phyloP scores from a whole-genome alignment of 257 asterid genomes.

The Penstemon davidsonii region DNA sequence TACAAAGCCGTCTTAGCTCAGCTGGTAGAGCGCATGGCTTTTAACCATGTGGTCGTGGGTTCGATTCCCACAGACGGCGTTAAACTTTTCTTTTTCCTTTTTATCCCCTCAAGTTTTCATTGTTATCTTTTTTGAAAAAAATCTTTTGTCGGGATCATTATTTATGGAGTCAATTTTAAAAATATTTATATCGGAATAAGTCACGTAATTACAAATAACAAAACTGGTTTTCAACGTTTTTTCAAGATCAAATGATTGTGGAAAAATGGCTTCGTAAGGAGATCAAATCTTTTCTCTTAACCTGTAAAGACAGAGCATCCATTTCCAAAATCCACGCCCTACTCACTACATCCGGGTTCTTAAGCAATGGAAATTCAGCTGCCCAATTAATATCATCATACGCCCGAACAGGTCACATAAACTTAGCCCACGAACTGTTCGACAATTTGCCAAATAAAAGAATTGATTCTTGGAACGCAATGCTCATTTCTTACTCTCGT shows the following conservation, averaged over 20 bases:
- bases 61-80: constrained; percentile 83
- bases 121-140: no score
- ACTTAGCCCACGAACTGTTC: constrained; percentile 58
- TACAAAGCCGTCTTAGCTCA: constrained; percentile 77
- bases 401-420: constrained; percentile 38
- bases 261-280: constrained; percentile 41
- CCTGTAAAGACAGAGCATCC: constrained; percentile 42
- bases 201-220: no score
- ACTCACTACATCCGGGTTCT: constrained; percentile 53
- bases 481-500: constrained; percentile 55
- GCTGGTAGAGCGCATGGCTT: constrained; percentile 99
- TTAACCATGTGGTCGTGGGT: constrained; percentile 99
- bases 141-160: no score
- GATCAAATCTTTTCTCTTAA: constrained; percentile 36
- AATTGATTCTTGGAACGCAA: constrained; percentile 66
- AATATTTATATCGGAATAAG: no score
- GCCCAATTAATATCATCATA: constrained; percentile 53
- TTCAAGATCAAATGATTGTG: constrained; percentile 39
- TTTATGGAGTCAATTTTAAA: no score
- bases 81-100: no score
- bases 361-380: constrained; percentile 31
- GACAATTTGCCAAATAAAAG: constrained; percentile 54
- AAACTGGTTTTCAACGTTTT: not conserved
- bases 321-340: constrained; percentile 55
- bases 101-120: no score